Evolutionary conservation across 495 filamentous ascomycete genomes (phyloP).

Genomic region (Schizothecium vesticola): DNA sequence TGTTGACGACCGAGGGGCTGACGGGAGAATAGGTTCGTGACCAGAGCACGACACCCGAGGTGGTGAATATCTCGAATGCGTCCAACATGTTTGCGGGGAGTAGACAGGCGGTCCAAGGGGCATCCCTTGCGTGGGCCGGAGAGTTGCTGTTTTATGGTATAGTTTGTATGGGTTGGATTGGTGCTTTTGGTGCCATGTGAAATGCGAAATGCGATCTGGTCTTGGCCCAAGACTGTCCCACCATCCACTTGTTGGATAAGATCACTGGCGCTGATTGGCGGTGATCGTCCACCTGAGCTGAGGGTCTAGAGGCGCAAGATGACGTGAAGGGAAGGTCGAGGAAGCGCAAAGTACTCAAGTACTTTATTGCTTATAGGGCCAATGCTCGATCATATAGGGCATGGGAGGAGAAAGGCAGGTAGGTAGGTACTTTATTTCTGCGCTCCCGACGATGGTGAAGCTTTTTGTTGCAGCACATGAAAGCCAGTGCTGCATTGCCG

Average conservation of each 20-base stretch:
- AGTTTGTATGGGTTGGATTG: not conserved
- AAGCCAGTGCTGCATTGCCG: not conserved
- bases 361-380: not conserved
- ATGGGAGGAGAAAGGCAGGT: not conserved
- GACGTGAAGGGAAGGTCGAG: not conserved
- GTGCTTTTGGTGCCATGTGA: not conserved
- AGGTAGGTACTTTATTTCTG: not conserved
- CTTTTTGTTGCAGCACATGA: not conserved
- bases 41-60: constrained; percentile 95
- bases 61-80: constrained; percentile 90
- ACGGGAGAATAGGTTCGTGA: constrained; percentile 79
- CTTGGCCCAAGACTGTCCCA: not conserved
- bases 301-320: not conserved
- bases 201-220: not conserved
- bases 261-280: constrained; percentile 13
- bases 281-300: not conserved
- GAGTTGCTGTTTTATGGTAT: not conserved
- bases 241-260: constrained; percentile 10
- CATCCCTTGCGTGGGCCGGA: not conserved
- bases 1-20: constrained; percentile 79
- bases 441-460: not conserved
- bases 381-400: not conserved
- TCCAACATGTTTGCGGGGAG: constrained; percentile 65
- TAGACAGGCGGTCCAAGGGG: not conserved
- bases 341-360: not conserved